These are phyloP conservation scores for Phaeosphaeria sp. DNA, from an alignment of 2,329 filamentous ascomycete species.

Conservation along the genomic window DNA sequence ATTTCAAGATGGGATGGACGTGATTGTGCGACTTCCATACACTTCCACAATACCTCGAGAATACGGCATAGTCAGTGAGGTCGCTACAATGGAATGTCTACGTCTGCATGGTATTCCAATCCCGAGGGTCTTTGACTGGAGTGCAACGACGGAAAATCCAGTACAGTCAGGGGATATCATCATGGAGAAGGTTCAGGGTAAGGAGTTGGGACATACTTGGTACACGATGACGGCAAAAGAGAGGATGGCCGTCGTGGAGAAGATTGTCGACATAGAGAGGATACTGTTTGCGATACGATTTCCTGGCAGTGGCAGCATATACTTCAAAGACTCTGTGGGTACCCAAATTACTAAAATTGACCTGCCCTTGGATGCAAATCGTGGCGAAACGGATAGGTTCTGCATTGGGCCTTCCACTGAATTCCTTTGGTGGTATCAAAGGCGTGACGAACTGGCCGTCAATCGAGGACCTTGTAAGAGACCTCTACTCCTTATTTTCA, in stretches of 20 bases:
- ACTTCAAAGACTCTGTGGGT: constrained; percentile 9
- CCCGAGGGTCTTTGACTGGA: constrained; percentile 16
- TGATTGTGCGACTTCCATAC: constrained; percentile 22
- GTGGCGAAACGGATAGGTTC: constrained; percentile 8
- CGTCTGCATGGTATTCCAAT: constrained; percentile 31
- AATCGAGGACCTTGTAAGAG: constrained; percentile 18
- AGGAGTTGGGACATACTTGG: constrained; percentile 10
- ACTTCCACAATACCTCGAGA: constrained; percentile 17
- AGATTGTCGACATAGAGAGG: constrained; percentile 12
- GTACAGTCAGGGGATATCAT: constrained; percentile 16
- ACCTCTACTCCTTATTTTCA: constrained; percentile 6
- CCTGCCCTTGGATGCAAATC: constrained; percentile 2
- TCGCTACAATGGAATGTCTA: constrained; percentile 23
- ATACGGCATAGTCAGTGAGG: constrained; percentile 23
- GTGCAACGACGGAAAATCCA: constrained; percentile 9
- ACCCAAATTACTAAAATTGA: constrained; percentile 1
- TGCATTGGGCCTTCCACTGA: constrained; percentile 12
- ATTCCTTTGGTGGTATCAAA: constrained; percentile 16
- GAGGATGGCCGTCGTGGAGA: constrained; percentile 9
- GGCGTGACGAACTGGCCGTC: constrained; percentile 12
- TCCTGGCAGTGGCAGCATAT: constrained; percentile 12
- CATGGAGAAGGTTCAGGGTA: constrained; percentile 15
- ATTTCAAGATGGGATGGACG: constrained; percentile 17
- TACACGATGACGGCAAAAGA: constrained; percentile 10
- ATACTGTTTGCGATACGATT: constrained; percentile 14